A percentile compares a stretch with the other conserved stretches of the same genome.
These are phyloP conservation scores for Neospermospora avenae DNA, from an alignment of 2,329 filamentous ascomycete species.

Conservation along the genomic window DNA sequence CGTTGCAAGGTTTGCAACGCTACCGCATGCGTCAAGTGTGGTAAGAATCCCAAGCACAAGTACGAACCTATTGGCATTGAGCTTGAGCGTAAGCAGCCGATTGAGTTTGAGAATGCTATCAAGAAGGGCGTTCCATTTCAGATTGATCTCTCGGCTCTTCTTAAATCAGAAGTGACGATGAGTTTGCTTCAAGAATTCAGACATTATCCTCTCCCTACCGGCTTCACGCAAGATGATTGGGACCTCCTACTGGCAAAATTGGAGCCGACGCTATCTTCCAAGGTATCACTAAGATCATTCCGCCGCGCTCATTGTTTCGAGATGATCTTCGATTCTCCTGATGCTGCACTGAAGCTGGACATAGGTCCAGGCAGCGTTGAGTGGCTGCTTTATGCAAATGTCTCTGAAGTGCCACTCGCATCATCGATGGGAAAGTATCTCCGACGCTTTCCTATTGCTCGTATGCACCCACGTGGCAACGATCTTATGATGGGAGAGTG, in stretches of 20 bases:
- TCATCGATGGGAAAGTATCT: slow-evolving; percentile 39
- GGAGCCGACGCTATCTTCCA: slow-evolving; percentile 32
- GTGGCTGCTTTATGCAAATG: slow-evolving; percentile 47
- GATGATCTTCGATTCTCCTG: slow-evolving; percentile 39
- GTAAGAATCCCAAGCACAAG: slow-evolving; percentile 47
- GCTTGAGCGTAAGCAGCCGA: slow-evolving; percentile 39
- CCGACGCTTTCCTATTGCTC: slow-evolving; percentile 45
- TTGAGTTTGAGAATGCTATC: slow-evolving; percentile 43
- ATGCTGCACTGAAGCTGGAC: slow-evolving; percentile 40
- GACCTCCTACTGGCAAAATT: slow-evolving; percentile 32
- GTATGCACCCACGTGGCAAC: slow-evolving; percentile 38
- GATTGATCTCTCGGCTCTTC: slow-evolving; percentile 31
- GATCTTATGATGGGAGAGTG: slow-evolving; percentile 41
- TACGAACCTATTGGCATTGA: slow-evolving; percentile 23
- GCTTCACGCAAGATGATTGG: slow-evolving; percentile 15
- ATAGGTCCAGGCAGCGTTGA: slow-evolving; percentile 35
- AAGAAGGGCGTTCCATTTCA: slow-evolving; percentile 42
- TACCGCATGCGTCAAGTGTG: slow-evolving; percentile 52
- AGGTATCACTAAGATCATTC: slow-evolving; percentile 36
- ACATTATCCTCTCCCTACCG: not conserved
- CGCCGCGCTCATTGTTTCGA: slow-evolving; percentile 41
- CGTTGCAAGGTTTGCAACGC: slow-evolving; percentile 51
- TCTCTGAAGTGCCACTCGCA: slow-evolving; percentile 34
- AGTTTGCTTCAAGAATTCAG: not conserved
- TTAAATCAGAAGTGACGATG: not conserved